Base-by-base conservation (phyloP, 2,329 filamentous ascomycete species). In the Chrysoporthe deuterocubensis region DNA sequence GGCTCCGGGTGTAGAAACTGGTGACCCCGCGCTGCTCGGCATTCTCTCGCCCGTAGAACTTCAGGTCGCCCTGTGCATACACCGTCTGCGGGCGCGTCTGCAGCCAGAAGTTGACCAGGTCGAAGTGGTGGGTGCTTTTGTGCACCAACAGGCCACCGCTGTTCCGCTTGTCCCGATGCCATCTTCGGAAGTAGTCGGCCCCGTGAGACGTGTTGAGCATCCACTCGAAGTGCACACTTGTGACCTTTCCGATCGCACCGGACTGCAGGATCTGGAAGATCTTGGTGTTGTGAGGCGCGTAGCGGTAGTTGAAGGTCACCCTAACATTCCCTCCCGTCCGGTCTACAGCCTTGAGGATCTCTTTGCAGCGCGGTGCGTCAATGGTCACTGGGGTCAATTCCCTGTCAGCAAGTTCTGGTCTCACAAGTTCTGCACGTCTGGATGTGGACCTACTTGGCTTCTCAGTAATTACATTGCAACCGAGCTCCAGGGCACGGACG, bases 231-330 rank as follows among this genome's bases (percentile, higher is more conserved):
- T 89, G 87, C 32, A 89, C 83, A 8, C 82, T 85, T 2, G 83
- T 84, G 2, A 89, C 84, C 11, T 77, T 79, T 0, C 87, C 87
- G 67, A 90, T 87, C 0, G 83, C 84, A 0, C 85, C 85, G 0
- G 83, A 81, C 2, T 77, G 80, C 4, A 89, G 71, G 0, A 89
- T 71, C 74, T 87, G 83, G 69, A 81, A 84, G 1, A 89, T 80
- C 69, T 85, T 87, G 16, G 86, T 89, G 75, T 89, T 88, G 76
- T 89, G 87, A n/a, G 87, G 87, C 50, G 87, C 87, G 72, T 89
- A 89, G 32, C 87, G 84, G 76, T 89, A 89, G 77, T 90, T 89
- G 80, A 89, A 89, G 0, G 85, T 85, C 0, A 89, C 87, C 18
- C 87, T 81, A 3, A 89, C 81, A 50, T 81, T 80, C 14, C 77